These are phyloP conservation scores for Fusarium bactridioides DNA, from an alignment of 2,329 filamentous ascomycete genomes.

Conservation along the genomic window DNA sequence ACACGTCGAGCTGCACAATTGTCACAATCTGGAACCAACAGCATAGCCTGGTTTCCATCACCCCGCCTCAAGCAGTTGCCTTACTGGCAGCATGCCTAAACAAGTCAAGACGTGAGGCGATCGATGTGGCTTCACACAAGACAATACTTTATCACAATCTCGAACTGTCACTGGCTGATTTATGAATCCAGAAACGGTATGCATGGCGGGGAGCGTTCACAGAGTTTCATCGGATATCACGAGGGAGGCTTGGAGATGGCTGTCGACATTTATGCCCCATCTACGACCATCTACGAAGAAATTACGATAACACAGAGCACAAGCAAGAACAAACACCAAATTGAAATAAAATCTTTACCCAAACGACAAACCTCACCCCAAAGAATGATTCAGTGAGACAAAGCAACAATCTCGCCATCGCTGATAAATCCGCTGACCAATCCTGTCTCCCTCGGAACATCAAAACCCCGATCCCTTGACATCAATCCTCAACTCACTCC, in stretches of 20 bases:
- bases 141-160: fast-evolving
- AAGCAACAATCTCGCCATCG: background rate
- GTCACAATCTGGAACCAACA: background rate
- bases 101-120: fast-evolving
- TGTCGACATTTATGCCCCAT: too few species aligned
- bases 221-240: fast-evolving
- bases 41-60: background rate
- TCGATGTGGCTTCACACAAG: fast-evolving
- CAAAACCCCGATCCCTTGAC: conserved; percentile 18
- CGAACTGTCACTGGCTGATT: fast-evolving
- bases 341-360: fast-evolving
- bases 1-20: conserved; percentile 8
- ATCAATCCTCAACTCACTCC: conserved; percentile 5
- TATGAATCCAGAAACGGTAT: background rate
- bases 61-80: conserved; percentile 5
- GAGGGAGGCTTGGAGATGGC: background rate
- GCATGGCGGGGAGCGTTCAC: background rate
- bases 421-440: conserved; percentile 20
- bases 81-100: background rate
- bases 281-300: too few species aligned
- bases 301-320: too few species aligned
- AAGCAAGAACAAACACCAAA: background rate
- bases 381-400: background rate
- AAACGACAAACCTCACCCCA: fast-evolving
- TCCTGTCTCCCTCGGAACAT: background rate